These are phyloP conservation scores for Yamadazyma laniorum DNA, from an alignment of 805 yeast genomes.

Conservation along the genomic window DNA sequence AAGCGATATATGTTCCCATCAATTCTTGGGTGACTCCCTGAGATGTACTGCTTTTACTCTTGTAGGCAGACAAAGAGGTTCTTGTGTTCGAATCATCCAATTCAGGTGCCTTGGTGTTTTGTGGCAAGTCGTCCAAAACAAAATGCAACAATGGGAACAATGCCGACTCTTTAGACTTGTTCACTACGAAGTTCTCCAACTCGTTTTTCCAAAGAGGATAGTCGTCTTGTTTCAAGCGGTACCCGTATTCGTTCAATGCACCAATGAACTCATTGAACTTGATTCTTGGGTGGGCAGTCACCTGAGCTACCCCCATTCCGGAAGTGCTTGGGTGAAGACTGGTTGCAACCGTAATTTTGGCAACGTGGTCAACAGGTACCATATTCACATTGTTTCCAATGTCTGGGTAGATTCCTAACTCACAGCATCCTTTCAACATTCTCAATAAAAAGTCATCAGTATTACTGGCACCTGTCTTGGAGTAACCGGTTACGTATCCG, in stretches of 20 bases:
- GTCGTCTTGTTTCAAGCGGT: conserved; percentile 55
- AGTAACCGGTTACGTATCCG: conserved; percentile 91
- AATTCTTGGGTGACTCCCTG: conserved; percentile 67
- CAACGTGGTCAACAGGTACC: conserved; percentile 99
- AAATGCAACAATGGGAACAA: conserved; percentile 91
- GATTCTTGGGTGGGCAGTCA: conserved; percentile 96
- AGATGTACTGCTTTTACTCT: conserved; percentile 63
- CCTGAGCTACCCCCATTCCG: conserved; percentile 74
- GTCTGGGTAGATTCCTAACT: conserved; percentile 81
- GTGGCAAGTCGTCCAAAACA: conserved; percentile 89
- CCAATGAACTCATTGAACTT: conserved; percentile 73
- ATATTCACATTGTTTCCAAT: conserved; percentile 86
- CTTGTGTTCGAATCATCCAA: conserved; percentile 83
- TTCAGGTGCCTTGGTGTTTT: conserved; percentile 92
- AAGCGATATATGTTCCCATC: conserved; percentile 75
- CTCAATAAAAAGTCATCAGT: conserved; percentile 95
- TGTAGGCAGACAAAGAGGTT: conserved; percentile 46
- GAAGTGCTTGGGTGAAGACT: conserved; percentile 70
- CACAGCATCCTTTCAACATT: conserved; percentile 91
- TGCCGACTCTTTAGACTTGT: conserved; percentile 75
- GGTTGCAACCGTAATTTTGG: conserved; percentile 81
- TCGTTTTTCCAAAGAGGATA: conserved; percentile 78
- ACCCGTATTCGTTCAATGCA: conserved; percentile 68
- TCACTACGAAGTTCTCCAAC: conserved; percentile 75
- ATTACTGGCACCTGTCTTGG: conserved; percentile 82